Base-by-base conservation (phyloP, 2,329 filamentous ascomycete species). In the Penicillium sp. region DNA sequence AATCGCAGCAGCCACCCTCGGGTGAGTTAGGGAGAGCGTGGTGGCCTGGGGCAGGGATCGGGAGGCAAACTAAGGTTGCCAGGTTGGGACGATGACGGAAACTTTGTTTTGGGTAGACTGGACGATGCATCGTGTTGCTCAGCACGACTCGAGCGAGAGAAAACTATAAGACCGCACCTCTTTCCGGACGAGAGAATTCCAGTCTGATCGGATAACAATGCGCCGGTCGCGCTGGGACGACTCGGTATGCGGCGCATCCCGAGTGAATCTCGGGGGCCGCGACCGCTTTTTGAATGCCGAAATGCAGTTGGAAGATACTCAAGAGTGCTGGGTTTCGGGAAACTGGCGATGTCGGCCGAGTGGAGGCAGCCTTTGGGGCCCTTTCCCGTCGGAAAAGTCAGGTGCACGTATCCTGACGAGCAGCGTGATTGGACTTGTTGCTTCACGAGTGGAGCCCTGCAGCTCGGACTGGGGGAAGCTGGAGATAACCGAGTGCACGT, bases 341-440 rank as follows among this genome's bases (percentile, higher is more conserved):
- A 66, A 61, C 51, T 47, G 58, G 56, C 37, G 37, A 59, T 60
- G 40, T 69, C 67, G 67, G 67, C 67, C 66, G 67, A 69, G 65
- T 64, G 61, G 63, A 63, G 54, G n/a, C 10, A 16, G 22, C 39
- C n/a, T 40, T 13, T 39, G 14, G 9, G 19, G 14, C 44, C 54
- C 60, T 68, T 69, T 64, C 55, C 67, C 67, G 65, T 33, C 60
- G 67, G 67, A 19, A 64, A 69, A 67, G 53, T 61, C 41, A 54
- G 36, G 50, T 52, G 50, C 22, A 7, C 4, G 2, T 1, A 40
- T 3, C 16, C 2, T 10, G 16, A 2, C 10, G 11, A n/a, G 14
- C 2, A 10, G 14, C 18, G 1, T 41, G 22, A 52, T 52, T 52
- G 50, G 50, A 5, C 4, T 11, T 22, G n/a, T 11, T 6, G 36